These are phyloP conservation scores for Podosphaera fusca DNA, from an alignment of 2,329 filamentous ascomycete species.

Conservation along the genomic window DNA sequence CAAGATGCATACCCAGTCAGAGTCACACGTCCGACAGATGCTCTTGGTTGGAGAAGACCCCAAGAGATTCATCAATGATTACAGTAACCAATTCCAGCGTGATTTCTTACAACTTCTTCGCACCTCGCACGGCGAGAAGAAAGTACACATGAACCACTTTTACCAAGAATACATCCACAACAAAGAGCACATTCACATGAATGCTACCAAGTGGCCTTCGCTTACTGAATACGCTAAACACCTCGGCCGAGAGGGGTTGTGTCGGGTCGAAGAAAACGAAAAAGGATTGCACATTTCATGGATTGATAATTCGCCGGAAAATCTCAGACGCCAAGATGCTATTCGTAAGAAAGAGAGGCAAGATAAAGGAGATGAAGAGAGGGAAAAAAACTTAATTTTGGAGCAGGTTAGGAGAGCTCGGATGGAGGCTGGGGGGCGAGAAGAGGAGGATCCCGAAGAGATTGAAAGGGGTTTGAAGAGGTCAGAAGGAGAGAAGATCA, in stretches of 20 bases:
- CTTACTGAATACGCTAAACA: conserved; percentile 79
- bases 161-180: conserved; percentile 86
- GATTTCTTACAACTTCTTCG: conserved; percentile 59
- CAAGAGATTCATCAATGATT: conserved; percentile 63
- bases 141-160: conserved; percentile 72
- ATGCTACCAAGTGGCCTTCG: conserved; percentile 69
- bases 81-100: conserved; percentile 54
- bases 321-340: conserved; percentile 57
- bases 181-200: conserved; percentile 82
- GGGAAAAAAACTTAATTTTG: conserved; percentile 60
- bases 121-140: conserved; percentile 78
- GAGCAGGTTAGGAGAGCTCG: conserved; percentile 65
- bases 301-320: conserved; percentile 81
- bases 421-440: conserved; percentile 27
- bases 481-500: conserved; percentile 54
- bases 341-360: conserved; percentile 63
- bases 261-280: conserved; percentile 69
- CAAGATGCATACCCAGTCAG: conserved; percentile 76
- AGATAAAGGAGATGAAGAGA: conserved; percentile 75
- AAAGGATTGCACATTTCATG: conserved; percentile 74
- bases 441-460: conserved; percentile 20
- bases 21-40: conserved; percentile 79
- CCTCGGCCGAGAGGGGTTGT: conserved; percentile 68
- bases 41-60: conserved; percentile 70
- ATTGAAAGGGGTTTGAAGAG: conserved; percentile 29